Base-by-base conservation (phyloP, 257 asterid species). In the Penstemon newberryi region DNA sequence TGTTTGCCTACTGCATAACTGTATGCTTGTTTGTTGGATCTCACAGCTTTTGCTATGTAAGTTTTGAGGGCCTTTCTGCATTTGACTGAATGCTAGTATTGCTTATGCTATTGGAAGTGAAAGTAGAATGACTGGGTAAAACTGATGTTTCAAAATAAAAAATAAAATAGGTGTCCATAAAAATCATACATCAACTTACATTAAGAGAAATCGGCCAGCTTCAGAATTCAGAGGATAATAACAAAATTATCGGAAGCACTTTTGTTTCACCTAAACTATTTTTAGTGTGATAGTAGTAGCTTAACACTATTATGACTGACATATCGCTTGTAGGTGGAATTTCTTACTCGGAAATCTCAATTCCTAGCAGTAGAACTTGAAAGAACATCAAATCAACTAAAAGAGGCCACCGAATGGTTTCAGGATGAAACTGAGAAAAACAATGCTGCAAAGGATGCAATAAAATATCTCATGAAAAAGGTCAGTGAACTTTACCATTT, bases 371-470 rank as follows among this genome's bases (percentile, higher is more conserved):
- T 78, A 62, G 96, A 91, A 81, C 89, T 91, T 46, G 98, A 89
- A 87, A 83, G 87, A 85, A 83, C 89, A 60, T 80, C 85, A 46
- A 87, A 86, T 68, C 96, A 89, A 76, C 77, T 92, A 75, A 92
- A 92, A 85, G 98, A 92, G 73, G 95, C 98, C 65, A 83, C 84
- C 73, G 79, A 88, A 71, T 81, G 86, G 79, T 96, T 95, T 59
- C 96, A 92, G 78, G 98, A 92, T 75, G 98, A 92, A 88, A 84
- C 90, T 75, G 91, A 89, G 25, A 92, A 92, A 81, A 87, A 96
- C 90, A 92, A 92, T 83, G 96, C 96, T 25, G 98, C 98, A 46
- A 91, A 91, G 81, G 98, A 91, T 81, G 98, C 89, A 70, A 91
- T 91, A 71, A 91, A 91, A 84, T 85, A 41, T 77, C 83, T 85